Percentiles rank a stretch among this genome's conserved stretches.
phyloP scores from a whole-genome alignment of 768 basidiomycete species.

The Punctularia strigosozonata region DNA sequence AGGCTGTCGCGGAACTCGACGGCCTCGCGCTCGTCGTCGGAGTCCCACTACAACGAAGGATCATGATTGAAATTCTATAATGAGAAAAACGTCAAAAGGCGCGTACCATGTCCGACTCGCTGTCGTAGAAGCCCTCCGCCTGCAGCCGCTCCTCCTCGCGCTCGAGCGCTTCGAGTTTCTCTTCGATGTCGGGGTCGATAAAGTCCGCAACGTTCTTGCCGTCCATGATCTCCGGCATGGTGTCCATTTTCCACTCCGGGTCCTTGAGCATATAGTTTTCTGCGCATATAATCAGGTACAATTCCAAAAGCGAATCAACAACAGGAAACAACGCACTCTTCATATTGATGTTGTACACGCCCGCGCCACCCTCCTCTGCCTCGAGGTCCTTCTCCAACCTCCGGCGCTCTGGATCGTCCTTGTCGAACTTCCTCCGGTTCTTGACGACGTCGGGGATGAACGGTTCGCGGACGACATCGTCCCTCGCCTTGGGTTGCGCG shows the following conservation, averaged over 20 bases:
- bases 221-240: constrained; percentile 97
- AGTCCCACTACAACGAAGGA: constrained; percentile 27
- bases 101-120: constrained; percentile 75
- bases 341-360: constrained; percentile 84
- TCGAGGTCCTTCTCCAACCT: constrained; percentile 75
- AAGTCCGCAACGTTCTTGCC: constrained; percentile 99
- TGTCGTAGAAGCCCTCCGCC: constrained; percentile 91
- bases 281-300: constrained; percentile 21
- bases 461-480: constrained; percentile 78
- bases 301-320: background rate
- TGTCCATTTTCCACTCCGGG: constrained; percentile 90
- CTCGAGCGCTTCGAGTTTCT: constrained; percentile 94
- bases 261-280: constrained; percentile 86
- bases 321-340: constrained; percentile 43
- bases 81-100: background rate
- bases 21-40: constrained; percentile 70
- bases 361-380: constrained; percentile 77
- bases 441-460: constrained; percentile 84
- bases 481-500: constrained; percentile 79
- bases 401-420: constrained; percentile 68
- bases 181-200: constrained; percentile 93
- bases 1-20: constrained; percentile 46
- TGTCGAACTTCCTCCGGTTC: constrained; percentile 73
- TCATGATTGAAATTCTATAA: constrained; percentile 1
- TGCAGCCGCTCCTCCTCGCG: constrained; percentile 92